Conservation (phyloP, 2,329 filamentous ascomycete genomes). For the Hymenoscyphus albidus region DNA sequence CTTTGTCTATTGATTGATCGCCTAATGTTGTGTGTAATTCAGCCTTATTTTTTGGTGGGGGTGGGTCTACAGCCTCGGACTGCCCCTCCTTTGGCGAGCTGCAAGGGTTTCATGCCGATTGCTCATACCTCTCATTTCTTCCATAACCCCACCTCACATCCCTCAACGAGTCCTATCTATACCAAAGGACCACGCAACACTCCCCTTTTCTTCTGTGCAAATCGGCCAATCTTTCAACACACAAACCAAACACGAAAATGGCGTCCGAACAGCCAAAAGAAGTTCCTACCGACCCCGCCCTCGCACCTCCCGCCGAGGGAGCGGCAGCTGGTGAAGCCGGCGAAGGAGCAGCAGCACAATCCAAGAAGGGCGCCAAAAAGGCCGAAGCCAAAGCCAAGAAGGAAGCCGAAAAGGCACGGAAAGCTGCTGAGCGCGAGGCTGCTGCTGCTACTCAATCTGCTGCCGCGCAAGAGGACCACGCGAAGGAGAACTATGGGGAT, state of each 20-base stretch:
- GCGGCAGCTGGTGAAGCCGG: conserved; percentile 11
- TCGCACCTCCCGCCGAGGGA: conserved; percentile 9
- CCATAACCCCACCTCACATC: conserved; percentile 5
- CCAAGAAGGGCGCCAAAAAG: conserved; percentile 83
- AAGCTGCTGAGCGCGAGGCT: conserved; percentile 71
- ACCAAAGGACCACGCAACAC: not conserved
- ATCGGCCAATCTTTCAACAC: not conserved
- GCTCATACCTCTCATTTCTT: conserved; percentile 5
- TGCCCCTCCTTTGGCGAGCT: not conserved
- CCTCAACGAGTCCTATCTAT: not conserved
- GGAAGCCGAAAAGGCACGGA: conserved; percentile 73
- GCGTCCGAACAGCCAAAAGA: conserved; percentile 21
- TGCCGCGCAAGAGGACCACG: conserved; percentile 60
- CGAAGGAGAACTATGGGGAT: conserved; percentile 77
- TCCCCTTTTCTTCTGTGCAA: not conserved
- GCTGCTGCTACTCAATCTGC: conserved; percentile 62
- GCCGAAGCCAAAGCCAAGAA: conserved; percentile 82
- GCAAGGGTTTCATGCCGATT: conserved; percentile 4
- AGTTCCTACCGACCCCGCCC: conserved; percentile 15
- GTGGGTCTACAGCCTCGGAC: too few relatives aligned
- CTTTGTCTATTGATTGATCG: not conserved
- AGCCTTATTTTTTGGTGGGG: not conserved
- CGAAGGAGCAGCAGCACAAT: conserved; percentile 35
- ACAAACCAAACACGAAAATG: conserved; percentile 13
- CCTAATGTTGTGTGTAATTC: not conserved